phyloP scores from a whole-genome alignment of 2,329 filamentous ascomycete species.

The Teratosphaeria pseudoeucalypti region DNA sequence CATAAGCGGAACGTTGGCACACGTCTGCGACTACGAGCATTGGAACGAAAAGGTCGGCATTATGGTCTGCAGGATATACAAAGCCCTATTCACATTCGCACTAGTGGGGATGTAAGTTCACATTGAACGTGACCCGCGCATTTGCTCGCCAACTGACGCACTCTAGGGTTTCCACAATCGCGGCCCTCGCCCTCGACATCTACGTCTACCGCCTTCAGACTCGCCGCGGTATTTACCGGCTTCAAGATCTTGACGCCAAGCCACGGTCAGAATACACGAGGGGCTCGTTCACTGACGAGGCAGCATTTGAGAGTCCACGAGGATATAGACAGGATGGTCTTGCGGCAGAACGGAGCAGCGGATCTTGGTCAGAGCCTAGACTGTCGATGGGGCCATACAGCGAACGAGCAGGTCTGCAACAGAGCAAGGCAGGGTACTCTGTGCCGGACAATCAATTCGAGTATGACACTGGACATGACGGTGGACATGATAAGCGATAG shows the following conservation, averaged over 20 bases:
- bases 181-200: slow-evolving; percentile 41
- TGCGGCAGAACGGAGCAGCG: slow-evolving; percentile 15
- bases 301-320: background rate
- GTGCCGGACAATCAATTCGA: slow-evolving; percentile 33
- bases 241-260: slow-evolving; percentile 32
- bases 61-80: slow-evolving; percentile 48
- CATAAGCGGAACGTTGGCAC: slow-evolving; percentile 42
- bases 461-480: slow-evolving; percentile 35
- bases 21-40: slow-evolving; percentile 36
- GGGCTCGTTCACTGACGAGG: slow-evolving; percentile 18
- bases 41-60: slow-evolving; percentile 48
- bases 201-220: slow-evolving; percentile 36
- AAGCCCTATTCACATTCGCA: slow-evolving; percentile 49
- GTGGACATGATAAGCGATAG: slow-evolving; percentile 12
- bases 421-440: slow-evolving; percentile 28
- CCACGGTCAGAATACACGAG: slow-evolving; percentile 13
- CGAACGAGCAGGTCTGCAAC: slow-evolving; percentile 11
- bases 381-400: slow-evolving; percentile 19
- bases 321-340: slow-evolving; percentile 7
- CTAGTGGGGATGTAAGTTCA: slow-evolving; percentile 34
- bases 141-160: background rate
- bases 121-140: background rate
- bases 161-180: slow-evolving; percentile 34
- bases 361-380: slow-evolving; percentile 23
- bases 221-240: slow-evolving; percentile 39